phyloP scores from a whole-genome alignment of 2,329 filamentous ascomycete species.

The Bertia moriformis region DNA sequence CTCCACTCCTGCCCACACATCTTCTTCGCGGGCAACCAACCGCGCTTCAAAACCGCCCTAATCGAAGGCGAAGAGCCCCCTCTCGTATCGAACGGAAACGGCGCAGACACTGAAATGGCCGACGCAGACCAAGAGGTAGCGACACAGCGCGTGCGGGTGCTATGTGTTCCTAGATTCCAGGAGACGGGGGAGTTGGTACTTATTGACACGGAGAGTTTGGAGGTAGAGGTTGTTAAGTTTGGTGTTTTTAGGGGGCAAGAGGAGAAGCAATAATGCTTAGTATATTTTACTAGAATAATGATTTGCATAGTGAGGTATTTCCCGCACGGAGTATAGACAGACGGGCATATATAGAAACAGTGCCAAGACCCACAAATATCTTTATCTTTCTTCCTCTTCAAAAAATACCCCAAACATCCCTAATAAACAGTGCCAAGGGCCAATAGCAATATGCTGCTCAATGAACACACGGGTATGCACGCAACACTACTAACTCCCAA shows the following conservation, averaged over 20 bases:
- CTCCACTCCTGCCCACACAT: constrained; percentile 75
- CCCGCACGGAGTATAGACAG: too few species aligned
- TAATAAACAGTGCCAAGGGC: not conserved
- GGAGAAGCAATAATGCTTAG: not conserved
- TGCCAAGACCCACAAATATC: not conserved
- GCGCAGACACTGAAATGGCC: constrained; percentile 13
- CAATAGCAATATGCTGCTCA: not conserved
- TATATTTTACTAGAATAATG: too few species aligned
- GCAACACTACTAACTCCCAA: not conserved
- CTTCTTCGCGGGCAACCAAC: constrained; percentile 79
- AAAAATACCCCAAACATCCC: not conserved
- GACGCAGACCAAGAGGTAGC: constrained; percentile 29
- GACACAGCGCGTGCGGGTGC: constrained; percentile 58
- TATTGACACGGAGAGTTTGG: constrained; percentile 72
- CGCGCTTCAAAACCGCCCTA: constrained; percentile 57
- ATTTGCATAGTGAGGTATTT: too few species aligned
- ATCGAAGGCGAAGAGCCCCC: constrained; percentile 22
- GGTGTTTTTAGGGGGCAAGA: constrained; percentile 3
- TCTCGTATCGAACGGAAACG: not conserved
- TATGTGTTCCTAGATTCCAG: constrained; percentile 73
- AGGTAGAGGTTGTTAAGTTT: constrained; percentile 57
- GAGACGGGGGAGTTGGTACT: constrained; percentile 68
- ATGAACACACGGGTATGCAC: not conserved
- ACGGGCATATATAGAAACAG: not conserved
- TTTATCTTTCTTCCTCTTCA: not conserved